A percentile compares a stretch with the other conserved stretches of the same genome.
phyloP scores from a whole-genome alignment of 805 yeast genomes.

The Lachancea lanzarotensis region DNA sequence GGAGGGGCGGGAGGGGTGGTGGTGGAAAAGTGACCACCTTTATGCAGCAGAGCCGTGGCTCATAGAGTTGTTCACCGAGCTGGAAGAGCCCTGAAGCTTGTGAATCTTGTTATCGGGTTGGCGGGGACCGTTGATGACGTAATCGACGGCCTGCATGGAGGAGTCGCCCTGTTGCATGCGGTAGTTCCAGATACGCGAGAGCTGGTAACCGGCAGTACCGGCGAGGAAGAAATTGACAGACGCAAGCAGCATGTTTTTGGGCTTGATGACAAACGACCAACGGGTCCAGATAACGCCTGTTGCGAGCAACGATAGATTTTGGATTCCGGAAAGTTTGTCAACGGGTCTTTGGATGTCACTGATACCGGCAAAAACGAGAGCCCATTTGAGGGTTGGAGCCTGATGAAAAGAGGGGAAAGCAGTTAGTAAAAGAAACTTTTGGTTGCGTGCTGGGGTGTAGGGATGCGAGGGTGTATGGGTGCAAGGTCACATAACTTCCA shows the following conservation, averaged over 20 bases:
- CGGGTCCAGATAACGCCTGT: conserved; percentile 97
- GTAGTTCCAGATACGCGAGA: conserved; percentile 62
- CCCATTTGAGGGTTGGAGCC: conserved; percentile 74
- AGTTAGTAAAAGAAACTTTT: background rate
- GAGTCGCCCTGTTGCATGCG: conserved; percentile 62
- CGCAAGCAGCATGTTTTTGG: conserved; percentile 81
- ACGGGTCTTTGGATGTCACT: conserved; percentile 86
- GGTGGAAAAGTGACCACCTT: background rate
- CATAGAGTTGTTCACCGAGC: conserved; percentile 1
- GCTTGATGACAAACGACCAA: conserved; percentile 92
- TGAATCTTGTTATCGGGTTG: conserved; percentile 3
- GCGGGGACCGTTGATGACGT: conserved; percentile 47
- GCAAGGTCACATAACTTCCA: too few relatives aligned
- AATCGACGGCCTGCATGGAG: conserved; percentile 46
- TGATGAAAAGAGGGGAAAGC: conserved; percentile 9
- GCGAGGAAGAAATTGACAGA: conserved; percentile 92
- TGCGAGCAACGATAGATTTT: conserved; percentile 59
- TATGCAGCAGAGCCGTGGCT: conserved; percentile 9
- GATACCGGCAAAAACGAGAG: conserved; percentile 85
- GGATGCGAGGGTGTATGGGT: background rate
- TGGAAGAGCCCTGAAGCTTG: conserved; percentile 3
- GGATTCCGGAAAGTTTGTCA: conserved; percentile 80
- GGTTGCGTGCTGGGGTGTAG: too few relatives aligned
- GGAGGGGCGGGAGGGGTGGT: too few relatives aligned
- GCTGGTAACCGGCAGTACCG: conserved; percentile 80